Base-by-base conservation (phyloP, 2,329 filamentous ascomycete genomes). In the Xylaria hypoxylon region DNA sequence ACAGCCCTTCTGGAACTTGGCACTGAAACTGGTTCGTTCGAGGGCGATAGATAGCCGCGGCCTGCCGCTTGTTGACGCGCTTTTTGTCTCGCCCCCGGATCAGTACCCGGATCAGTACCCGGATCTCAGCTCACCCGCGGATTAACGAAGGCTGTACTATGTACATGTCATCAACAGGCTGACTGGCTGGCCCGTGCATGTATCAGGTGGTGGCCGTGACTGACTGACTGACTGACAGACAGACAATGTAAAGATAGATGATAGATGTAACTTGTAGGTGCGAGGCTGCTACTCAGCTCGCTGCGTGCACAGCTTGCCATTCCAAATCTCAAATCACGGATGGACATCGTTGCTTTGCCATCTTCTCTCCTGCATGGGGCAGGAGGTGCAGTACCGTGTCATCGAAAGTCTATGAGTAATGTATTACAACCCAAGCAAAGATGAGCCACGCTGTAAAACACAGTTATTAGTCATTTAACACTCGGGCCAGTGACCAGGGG, bases 1-100 rank as follows among this genome's bases (percentile, higher is more conserved):
- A 44, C 56, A 59, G 31, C 56, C 42, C 31, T 40, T 59, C 13
- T 24, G 26, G 22, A 13, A 19, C 22, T 19, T 33, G 24, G 42
- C 33, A 13, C 42, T 17, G 26, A 58, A 31, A 33, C 42, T 40
- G 24, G 13, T 17, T 19, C 3, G 17, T 33, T 56, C 22, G 13
- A 26, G 65, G 35, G 60, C 26, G 56, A 53, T 26, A 64, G 44
- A 60, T 47, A 67, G 56, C 56, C 65, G 59, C 59, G 38, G 33
- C 22, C 26, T 35, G 44, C 28, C 28, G 28, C 35, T 48, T 13
- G 35, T 59, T 59, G 62, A 26, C 64, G 65, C 60, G 65, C 65
- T n/a, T n/a, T n/a, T 33, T 67, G 61, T 67, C 64, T 64, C 56
- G 35, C 35, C 35, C 35, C 13, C n/a, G n/a, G n/a, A n/a, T n/a